phyloP scores from a whole-genome alignment of 116 monocot species.

The Papilionanthe hybrid region DNA sequence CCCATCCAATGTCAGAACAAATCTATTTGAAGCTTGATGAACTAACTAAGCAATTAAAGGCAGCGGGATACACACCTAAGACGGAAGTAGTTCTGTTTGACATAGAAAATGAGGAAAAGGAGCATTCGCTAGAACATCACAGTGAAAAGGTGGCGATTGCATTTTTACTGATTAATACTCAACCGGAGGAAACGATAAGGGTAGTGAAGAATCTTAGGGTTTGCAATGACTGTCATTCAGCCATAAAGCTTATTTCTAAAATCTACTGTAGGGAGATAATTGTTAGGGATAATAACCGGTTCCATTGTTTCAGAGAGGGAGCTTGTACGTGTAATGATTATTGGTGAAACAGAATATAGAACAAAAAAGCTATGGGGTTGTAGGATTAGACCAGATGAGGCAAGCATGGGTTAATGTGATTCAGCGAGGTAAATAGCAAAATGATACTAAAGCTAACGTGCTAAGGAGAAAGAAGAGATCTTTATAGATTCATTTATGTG shows the following conservation, averaged over 20 bases:
- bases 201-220: slow-evolving; percentile 50
- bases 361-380: not conserved
- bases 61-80: slow-evolving; percentile 34
- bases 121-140: slow-evolving; percentile 39
- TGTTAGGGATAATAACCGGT: slow-evolving; percentile 32
- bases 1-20: slow-evolving; percentile 30
- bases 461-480: too few species aligned
- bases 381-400: not conserved
- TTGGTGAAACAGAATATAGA: slow-evolving; percentile 18
- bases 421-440: not conserved
- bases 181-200: slow-evolving; percentile 31
- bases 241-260: slow-evolving; percentile 24
- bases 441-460: too few species aligned
- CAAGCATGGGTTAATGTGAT: not conserved
- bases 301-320: slow-evolving; percentile 31
- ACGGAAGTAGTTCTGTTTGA: slow-evolving; percentile 52
- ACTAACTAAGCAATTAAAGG: slow-evolving; percentile 43
- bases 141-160: slow-evolving; percentile 55
- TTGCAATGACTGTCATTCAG: slow-evolving; percentile 30
- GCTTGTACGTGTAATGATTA: slow-evolving; percentile 30
- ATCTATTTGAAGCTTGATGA: slow-evolving; percentile 51
- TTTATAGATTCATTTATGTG: too few species aligned
- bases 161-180: slow-evolving; percentile 27
- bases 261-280: slow-evolving; percentile 25
- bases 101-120: slow-evolving; percentile 58